Base-by-base conservation (phyloP, 139 green algal species). In the Zygnema cylindricum region DNA sequence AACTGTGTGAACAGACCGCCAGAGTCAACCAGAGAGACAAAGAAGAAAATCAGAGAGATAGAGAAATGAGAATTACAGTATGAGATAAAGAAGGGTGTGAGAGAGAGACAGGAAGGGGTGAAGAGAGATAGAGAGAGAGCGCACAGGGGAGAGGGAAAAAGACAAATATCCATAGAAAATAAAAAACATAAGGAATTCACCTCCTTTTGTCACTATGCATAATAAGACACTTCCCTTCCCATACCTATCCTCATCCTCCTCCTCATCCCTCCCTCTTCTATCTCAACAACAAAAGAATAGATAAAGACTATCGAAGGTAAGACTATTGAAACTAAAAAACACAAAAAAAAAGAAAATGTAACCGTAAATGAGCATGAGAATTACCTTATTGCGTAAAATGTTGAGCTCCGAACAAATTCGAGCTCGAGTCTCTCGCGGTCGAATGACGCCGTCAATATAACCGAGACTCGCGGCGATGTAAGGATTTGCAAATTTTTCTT, bases 361-460 rank as follows among this genome's bases (percentile, higher is more conserved):
- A 73, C 57, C 57, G 57, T 73, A 11, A 49, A n/a, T n/a, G n/a
- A n/a, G n/a, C n/a, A 39, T n/a, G 30, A 41, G 69, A 11, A 2
- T n/a, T 32, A 87, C 38, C 91, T 95, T 95, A 78, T 84, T 75
- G 39, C 57, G 38, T 1, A 96, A 88, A 55, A 90, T 40, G 23
- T 77, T 43, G 69, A 96, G 88, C 86, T 96, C 94, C 0, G 16
- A 33, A 55, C 88, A 93, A 3, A 96, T 23, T 22, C 93, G 77
- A 43, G 81, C 38, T 22, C 94, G 90, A 0, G 94, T 96, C n/a
- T 95, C 76, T 38, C 79, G 43, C 0, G 94, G 94, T 22, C 71
- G 22, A 83, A 96, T 95, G 43, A 96, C 83, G 41, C 95, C 94
- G 35, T 96, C 94, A 7, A 96, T 84, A 81, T 93, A 95, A 0